Evolutionary conservation across 1,284 basidiomycete genomes (phyloP).

Genomic region (Xerocomus cyaneibrunnescens): DNA sequence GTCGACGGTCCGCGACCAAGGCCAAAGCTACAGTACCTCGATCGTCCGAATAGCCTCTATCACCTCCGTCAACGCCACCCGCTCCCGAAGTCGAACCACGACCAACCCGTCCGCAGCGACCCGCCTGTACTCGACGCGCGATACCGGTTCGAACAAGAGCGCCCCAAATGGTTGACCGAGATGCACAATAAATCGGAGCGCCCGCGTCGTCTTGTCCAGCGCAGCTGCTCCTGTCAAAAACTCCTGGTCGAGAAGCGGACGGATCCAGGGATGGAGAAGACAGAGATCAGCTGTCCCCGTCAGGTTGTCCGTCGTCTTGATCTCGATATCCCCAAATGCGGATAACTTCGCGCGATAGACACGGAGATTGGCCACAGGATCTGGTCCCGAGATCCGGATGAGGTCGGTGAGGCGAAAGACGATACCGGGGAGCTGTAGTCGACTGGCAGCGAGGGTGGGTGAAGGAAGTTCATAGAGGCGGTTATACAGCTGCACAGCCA

Average conservation of each 20-base stretch:
- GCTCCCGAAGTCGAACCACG: neutral
- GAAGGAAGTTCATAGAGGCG: neutral
- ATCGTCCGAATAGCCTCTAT: neutral
- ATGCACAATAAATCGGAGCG: neutral
- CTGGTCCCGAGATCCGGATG: neutral
- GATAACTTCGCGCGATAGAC: neutral
- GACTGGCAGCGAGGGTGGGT: neutral
- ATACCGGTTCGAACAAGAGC: neutral
- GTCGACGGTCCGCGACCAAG: neutral
- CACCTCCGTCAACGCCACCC: neutral
- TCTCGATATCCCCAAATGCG: slow-evolving; percentile 1
- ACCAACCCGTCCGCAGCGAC: slow-evolving; percentile 1
- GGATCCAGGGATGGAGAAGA: slow-evolving; percentile 9
- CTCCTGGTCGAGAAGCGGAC: neutral
- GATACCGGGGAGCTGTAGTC: neutral
- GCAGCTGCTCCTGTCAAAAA: neutral
- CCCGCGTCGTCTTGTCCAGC: neutral
- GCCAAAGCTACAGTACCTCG: neutral
- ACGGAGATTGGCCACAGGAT: neutral
- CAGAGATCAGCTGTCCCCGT: neutral
- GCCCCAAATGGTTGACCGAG: slow-evolving; percentile 1
- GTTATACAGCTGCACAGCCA: neutral
- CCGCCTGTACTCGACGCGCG: neutral
- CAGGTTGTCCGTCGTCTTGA: neutral
- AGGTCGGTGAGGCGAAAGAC: too few species aligned